A percentile compares a stretch with the other conserved stretches of the same genome.
Conservation (phyloP, 257 asterid genomes). For the Nicotiana attenuata region DNA sequence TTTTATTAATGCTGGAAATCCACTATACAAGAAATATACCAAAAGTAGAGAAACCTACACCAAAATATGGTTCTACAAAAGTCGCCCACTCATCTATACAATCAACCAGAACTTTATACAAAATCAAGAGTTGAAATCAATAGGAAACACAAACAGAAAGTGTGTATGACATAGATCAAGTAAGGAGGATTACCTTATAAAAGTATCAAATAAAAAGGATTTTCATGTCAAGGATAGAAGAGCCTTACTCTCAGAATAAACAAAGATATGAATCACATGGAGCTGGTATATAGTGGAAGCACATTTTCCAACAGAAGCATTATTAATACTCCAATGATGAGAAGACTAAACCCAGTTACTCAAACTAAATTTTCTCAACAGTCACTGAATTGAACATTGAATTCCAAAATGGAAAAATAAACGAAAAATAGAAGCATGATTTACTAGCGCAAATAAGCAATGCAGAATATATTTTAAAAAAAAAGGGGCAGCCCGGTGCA, state of each 20-base stretch:
- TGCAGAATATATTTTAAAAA: neutral
- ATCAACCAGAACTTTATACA: neutral
- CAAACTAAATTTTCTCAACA: neutral
- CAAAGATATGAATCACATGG: neutral
- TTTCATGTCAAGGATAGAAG: neutral
- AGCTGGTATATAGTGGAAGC: neutral
- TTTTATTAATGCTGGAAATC: too few species aligned
- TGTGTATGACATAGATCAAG: neutral
- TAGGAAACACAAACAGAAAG: neutral
- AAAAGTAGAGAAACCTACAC: too few species aligned
- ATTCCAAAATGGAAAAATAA: neutral
- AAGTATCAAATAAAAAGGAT: neutral
- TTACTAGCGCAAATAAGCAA: slow-evolving; percentile 2
- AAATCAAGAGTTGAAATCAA: neutral
- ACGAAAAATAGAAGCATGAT: neutral
- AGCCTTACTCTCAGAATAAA: neutral
- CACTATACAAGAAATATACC: too few species aligned
- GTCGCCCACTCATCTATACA: too few species aligned
- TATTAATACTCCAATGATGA: neutral
- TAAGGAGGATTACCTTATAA: neutral
- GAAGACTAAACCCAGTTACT: slow-evolving; percentile 4
- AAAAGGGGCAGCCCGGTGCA: too few species aligned
- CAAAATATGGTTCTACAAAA: too few species aligned
- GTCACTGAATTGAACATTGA: neutral
- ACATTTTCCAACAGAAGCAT: neutral